These are phyloP conservation scores for Mayamaea pseudoterrestris DNA, from an alignment of 108 stramenopile genomes.

Conservation along the genomic window DNA sequence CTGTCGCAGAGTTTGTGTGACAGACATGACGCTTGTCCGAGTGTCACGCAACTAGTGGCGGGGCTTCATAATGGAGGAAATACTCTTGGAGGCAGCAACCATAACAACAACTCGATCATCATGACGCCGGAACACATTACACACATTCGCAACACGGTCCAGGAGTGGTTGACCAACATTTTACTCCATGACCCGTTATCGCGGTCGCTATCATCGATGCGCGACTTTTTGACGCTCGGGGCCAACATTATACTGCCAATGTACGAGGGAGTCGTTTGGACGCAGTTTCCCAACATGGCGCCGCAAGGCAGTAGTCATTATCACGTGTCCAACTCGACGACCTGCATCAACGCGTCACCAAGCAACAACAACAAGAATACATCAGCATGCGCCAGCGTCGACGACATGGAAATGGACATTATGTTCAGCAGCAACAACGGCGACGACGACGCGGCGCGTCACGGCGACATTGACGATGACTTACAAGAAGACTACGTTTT, in stretches of 20 bases:
- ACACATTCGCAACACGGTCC: constrained; percentile 46
- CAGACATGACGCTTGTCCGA: constrained; percentile 22
- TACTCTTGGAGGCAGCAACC: background rate
- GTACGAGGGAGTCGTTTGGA: constrained; percentile 68
- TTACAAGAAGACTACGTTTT: constrained; percentile 32
- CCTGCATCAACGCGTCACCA: too few species aligned
- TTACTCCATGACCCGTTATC: constrained; percentile 45
- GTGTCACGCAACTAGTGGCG: constrained; percentile 17
- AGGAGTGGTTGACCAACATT: constrained; percentile 52
- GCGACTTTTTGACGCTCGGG: constrained; percentile 62
- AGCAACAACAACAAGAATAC: background rate
- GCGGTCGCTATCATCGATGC: constrained; percentile 40
- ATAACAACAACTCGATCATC: constrained; percentile 24
- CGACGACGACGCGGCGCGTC: constrained; percentile 22
- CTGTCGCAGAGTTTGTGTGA: constrained; percentile 34
- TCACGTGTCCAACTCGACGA: background rate
- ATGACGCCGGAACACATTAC: too few species aligned
- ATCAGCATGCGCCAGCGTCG: constrained; percentile 15
- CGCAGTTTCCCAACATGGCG: constrained; percentile 30
- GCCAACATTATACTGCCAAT: constrained; percentile 76
- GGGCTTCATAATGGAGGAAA: background rate
- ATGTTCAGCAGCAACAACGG: constrained; percentile 53
- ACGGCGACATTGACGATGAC: constrained; percentile 17
- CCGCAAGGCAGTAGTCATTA: constrained; percentile 4
- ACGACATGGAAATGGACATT: constrained; percentile 82